These are phyloP conservation scores for Tolypocladium endophyticum DNA, from an alignment of 2,329 filamentous ascomycete genomes.

Conservation along the genomic window DNA sequence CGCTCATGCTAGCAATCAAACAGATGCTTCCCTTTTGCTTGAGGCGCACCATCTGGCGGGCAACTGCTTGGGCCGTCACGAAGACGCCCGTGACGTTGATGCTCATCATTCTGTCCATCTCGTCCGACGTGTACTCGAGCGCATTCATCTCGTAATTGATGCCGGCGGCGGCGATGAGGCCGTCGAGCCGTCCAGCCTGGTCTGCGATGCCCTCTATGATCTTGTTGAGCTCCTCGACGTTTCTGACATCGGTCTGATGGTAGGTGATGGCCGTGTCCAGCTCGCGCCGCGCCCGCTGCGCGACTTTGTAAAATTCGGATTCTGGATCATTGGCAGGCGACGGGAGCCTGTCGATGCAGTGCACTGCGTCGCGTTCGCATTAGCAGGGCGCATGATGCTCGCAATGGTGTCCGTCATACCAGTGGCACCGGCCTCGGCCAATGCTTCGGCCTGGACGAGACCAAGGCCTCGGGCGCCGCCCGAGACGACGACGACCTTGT, in stretches of 20 bases:
- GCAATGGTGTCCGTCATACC: slow-evolving; percentile 32
- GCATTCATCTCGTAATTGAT: slow-evolving; percentile 79
- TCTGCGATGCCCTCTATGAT: slow-evolving; percentile 60
- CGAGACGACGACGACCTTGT: slow-evolving; percentile 66
- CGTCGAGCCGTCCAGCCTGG: slow-evolving; percentile 63
- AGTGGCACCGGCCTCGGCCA: slow-evolving; percentile 68
- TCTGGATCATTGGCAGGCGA: slow-evolving; percentile 31
- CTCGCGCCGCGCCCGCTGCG: slow-evolving; percentile 50
- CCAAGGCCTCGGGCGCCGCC: slow-evolving; percentile 70
- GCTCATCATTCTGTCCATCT: slow-evolving; percentile 68
- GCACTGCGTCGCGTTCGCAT: slow-evolving; percentile 33
- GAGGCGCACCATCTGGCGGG: slow-evolving; percentile 58
- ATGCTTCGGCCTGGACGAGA: slow-evolving; percentile 65
- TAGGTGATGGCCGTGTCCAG: slow-evolving; percentile 63
- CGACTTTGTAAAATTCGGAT: slow-evolving; percentile 54
- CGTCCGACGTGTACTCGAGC: slow-evolving; percentile 67
- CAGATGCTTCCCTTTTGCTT: slow-evolving; percentile 51
- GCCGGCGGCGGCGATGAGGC: slow-evolving; percentile 58
- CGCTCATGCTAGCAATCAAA: slow-evolving; percentile 62
- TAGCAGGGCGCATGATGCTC: not conserved
- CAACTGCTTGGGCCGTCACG: slow-evolving; percentile 82
- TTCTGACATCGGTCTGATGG: slow-evolving; percentile 69
- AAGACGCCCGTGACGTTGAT: slow-evolving; percentile 81
- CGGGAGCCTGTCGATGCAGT: slow-evolving; percentile 53
- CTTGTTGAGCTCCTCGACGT: slow-evolving; percentile 55